These are phyloP conservation scores for Paraglomus brasilianum DNA, from an alignment of 192 early-diverging fungal genomes.

Conservation along the genomic window DNA sequence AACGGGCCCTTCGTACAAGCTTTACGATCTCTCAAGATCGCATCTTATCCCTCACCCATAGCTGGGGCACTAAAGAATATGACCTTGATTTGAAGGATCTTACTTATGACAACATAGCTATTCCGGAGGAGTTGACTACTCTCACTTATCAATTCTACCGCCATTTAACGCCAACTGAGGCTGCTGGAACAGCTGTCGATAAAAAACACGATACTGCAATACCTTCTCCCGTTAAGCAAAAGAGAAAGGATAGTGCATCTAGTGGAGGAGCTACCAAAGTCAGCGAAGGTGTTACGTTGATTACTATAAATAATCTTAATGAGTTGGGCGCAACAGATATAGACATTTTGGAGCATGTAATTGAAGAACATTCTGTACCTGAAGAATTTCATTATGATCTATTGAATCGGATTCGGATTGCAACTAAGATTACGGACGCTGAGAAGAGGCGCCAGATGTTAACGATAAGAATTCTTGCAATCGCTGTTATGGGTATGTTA, in stretches of 20 bases:
- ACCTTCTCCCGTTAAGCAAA: constrained; percentile 5
- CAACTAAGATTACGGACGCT: constrained; percentile 53
- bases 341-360: constrained; percentile 60
- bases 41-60: constrained; percentile 57
- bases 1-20: constrained; percentile 62
- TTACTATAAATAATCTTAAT: constrained; percentile 47
- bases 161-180: constrained; percentile 30
- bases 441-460: constrained; percentile 59
- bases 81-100: constrained; percentile 51
- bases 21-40: constrained; percentile 58
- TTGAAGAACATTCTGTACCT: constrained; percentile 67
- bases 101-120: constrained; percentile 37
- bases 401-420: constrained; percentile 77
- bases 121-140: constrained; percentile 41
- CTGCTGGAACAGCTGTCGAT: constrained; percentile 24
- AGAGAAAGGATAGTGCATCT: constrained; percentile 29
- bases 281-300: constrained; percentile 57
- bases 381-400: constrained; percentile 74
- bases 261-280: not conserved
- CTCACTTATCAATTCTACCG: constrained; percentile 69
- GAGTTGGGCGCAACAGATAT: constrained; percentile 43
- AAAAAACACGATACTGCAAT: constrained; percentile 26
- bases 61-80: constrained; percentile 58
- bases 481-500: constrained; percentile 70
- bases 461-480: constrained; percentile 73